Base-by-base conservation (phyloP, 148 eudicot genomes). In the Arbutus unedo region DNA sequence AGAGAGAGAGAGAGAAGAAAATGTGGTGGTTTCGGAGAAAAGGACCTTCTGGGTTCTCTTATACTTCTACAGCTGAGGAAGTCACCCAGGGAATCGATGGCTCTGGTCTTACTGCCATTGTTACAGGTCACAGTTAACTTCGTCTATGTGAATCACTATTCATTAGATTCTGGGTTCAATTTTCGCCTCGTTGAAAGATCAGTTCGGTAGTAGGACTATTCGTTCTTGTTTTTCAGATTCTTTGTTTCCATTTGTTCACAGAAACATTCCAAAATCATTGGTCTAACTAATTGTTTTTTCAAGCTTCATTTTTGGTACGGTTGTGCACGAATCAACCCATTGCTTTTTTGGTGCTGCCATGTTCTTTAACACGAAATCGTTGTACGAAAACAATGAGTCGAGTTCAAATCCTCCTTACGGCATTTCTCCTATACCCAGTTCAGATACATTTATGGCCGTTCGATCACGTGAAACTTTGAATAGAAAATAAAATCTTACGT, bases 21-120 rank as follows among this genome's bases (percentile, higher is more conserved):
- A 83, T 83, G 85, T 84, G 86, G 83, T 74, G 3, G 13, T 84
- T 81, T 31, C 11, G 55, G 14, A 76, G 80, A 54, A 76, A 48
- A 38, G 86, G 86, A 2, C 43, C 79, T 48, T 84, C 86, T 51
- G 86, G 86, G 44, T 84, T 81, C 83, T 81, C 86, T 3, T 72
- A 62, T 50, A 60, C 62, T 73, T 79, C 86, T 21, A 80, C 86
- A 5, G 83, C 86, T 19, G 83, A 84, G 38, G 83, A 84, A 81
- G 86, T 84, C 48, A 81, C 86, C 10, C 64, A 81, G 15, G 86
- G 86, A 76, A 56, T 84, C 59, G 81, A 84, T 25, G 86, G 86
- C 21, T 55, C 81, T 51, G 86, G 83, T 19, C 86, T 80, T 66
- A 84, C 86, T 53, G 83, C 86, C 57, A 76, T 84, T 76, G 81